phyloP scores from a whole-genome alignment of 1,284 basidiomycete genomes.

The Malassezia globosa region DNA sequence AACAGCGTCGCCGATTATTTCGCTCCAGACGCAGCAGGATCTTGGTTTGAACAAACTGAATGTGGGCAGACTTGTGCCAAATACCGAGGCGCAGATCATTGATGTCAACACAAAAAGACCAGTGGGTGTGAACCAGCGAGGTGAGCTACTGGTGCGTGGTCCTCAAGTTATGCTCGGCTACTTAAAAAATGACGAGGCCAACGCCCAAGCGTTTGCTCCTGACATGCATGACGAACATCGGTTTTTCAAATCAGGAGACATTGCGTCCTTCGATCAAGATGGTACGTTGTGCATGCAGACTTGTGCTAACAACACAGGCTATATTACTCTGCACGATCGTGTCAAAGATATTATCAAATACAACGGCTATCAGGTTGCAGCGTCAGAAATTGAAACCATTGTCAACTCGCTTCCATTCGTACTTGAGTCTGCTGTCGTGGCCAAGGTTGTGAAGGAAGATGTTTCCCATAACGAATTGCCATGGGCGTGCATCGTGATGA shows the following conservation, averaged over 20 bases:
- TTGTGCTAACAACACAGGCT: constrained; percentile 16
- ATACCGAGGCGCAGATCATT: constrained; percentile 35
- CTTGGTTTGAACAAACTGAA: constrained; percentile 21
- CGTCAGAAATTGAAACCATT: constrained; percentile 39
- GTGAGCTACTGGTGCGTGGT: constrained; percentile 38
- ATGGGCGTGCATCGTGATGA: constrained; percentile 29
- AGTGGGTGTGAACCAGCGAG: constrained; percentile 28
- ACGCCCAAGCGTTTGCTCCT: constrained; percentile 25
- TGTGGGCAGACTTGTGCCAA: constrained; percentile 35
- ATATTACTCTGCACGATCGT: constrained; percentile 37
- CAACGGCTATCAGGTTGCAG: constrained; percentile 44
- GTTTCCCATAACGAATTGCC: constrained; percentile 26
- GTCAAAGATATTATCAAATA: constrained; percentile 46
- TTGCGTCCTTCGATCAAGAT: constrained; percentile 29
- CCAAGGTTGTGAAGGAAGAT: background rate
- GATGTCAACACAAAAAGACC: constrained; percentile 22
- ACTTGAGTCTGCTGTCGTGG: constrained; percentile 11
- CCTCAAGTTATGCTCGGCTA: constrained; percentile 46
- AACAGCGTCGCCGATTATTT: constrained; percentile 36
- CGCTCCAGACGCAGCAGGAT: constrained; percentile 32
- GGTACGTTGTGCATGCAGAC: constrained; percentile 14
- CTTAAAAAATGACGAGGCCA: constrained; percentile 38
- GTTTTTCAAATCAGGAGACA: constrained; percentile 39
- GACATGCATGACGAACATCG: constrained; percentile 16
- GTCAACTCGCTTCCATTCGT: constrained; percentile 1